Evolutionary conservation across 345 rosid species (phyloP), one percentile per base, ranked within the genome.

Genomic region (Aurinia saxatilis): DNA sequence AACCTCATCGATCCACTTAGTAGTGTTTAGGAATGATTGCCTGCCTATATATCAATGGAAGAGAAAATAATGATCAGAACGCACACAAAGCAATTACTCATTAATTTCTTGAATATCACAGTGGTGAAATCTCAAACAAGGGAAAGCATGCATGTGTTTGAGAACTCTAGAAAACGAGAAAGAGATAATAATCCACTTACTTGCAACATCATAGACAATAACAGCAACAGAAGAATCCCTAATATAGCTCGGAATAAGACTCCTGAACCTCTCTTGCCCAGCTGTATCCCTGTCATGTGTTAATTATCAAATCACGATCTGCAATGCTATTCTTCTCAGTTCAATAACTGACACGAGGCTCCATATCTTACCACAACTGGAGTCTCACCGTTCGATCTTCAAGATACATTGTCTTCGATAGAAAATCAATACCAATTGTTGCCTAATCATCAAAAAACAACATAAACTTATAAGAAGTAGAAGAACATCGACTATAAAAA

Each of bases 151-250:
- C n/a, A n/a, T n/a, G 66, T 17, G 19, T 21, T 56, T 41, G 16
- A 53, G 14, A 59, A 25, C 7, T 33, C n/a, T n/a, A n/a, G n/a
- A 14, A 21, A 59, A 9, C 55, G 56, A 59, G 63, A 50, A 31
- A 65, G 65, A 23, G 36, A n/a, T 1, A 6, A 63, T 58, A 34
- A 16, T 31, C 1, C 13, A 65, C 89, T 57, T 80, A 87, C 95
- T 87, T 60, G 91, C 95, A 60, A 87, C 95, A 73, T 83, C 95
- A 75, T 77, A 87, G 9, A 85, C 95, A 57, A 87, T 85, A 65
- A 87, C 95, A 35, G 95, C 95, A 29, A 85, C 95, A 14, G 91
- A 87, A 23, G 95, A 87, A 56, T 87, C 91, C 79, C 95, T 77
- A 34, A 87, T 87, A 29, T 87, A 87, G 70, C 95, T 87, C 1